These are phyloP conservation scores for Alternaria consortialis DNA, from an alignment of 2,329 filamentous ascomycete genomes.

Conservation along the genomic window DNA sequence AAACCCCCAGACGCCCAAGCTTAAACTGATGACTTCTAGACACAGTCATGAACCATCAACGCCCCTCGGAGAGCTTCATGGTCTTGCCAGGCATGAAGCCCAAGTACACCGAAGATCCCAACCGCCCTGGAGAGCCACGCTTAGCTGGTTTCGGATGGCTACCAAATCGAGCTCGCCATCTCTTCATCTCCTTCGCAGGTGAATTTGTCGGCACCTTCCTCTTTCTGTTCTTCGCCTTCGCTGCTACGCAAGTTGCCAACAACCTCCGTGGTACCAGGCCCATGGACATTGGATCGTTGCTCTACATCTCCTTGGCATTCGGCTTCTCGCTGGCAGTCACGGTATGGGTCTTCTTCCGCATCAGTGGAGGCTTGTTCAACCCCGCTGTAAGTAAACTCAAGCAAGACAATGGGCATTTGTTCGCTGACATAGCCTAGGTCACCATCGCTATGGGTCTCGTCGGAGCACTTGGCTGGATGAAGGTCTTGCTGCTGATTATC, in stretches of 20 bases:
- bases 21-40: background rate
- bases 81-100: conserved; percentile 52
- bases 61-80: conserved; percentile 46
- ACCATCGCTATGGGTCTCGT: conserved; percentile 59
- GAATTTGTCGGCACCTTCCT: conserved; percentile 53
- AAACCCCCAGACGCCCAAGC: background rate
- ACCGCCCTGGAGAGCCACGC: conserved; percentile 49
- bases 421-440: conserved; percentile 46
- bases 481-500: conserved; percentile 55
- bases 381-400: conserved; percentile 45
- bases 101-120: conserved; percentile 44
- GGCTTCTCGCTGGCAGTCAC: conserved; percentile 52
- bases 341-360: conserved; percentile 53
- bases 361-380: conserved; percentile 53
- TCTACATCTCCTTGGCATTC: conserved; percentile 51
- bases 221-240: conserved; percentile 54
- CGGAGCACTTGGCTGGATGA: conserved; percentile 57
- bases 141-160: conserved; percentile 54
- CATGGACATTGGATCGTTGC: conserved; percentile 37
- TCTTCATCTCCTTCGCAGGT: conserved; percentile 58
- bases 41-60: conserved; percentile 51
- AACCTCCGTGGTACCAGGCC: conserved; percentile 35
- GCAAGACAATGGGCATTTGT: fast-evolving
- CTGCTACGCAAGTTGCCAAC: conserved; percentile 51
- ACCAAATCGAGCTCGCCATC: conserved; percentile 54